Conservation (phyloP, 768 basidiomycete species). For the Mycena galopus region DNA sequence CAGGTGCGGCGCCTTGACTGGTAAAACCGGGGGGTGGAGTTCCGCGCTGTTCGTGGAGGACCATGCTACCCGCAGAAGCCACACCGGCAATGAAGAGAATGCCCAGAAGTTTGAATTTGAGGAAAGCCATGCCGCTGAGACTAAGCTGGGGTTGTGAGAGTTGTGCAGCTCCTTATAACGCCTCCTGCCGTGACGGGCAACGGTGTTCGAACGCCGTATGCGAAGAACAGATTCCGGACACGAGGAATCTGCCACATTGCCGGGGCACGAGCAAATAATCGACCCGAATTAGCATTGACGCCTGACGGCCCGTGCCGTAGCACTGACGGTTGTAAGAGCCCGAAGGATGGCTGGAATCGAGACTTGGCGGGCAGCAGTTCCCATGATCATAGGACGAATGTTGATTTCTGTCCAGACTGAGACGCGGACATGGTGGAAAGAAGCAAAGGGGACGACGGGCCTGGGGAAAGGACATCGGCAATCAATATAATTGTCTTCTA, state of each 20-base stretch:
- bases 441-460: neutral
- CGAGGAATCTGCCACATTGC: no score
- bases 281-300: conserved; percentile 1
- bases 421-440: neutral
- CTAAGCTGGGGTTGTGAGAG: conserved; percentile 1
- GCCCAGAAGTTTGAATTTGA: conserved; percentile 14
- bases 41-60: conserved; percentile 41
- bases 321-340: neutral
- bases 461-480: neutral
- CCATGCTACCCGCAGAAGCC: conserved; percentile 25
- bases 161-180: conserved; percentile 13
- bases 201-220: conserved; percentile 10
- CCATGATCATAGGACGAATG: neutral
- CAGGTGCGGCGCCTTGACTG: conserved; percentile 31
- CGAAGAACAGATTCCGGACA: neutral
- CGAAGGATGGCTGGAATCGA: neutral
- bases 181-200: neutral
- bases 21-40: conserved; percentile 44
- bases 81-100: conserved; percentile 7
- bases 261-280: neutral
- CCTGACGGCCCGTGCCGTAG: no score
- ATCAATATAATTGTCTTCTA: neutral
- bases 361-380: neutral
- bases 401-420: neutral
- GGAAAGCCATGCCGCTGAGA: conserved; percentile 11